Evolutionary conservation across 371 early-diverging fungal genomes (phyloP).

Genomic region (Mucor saturninus): DNA sequence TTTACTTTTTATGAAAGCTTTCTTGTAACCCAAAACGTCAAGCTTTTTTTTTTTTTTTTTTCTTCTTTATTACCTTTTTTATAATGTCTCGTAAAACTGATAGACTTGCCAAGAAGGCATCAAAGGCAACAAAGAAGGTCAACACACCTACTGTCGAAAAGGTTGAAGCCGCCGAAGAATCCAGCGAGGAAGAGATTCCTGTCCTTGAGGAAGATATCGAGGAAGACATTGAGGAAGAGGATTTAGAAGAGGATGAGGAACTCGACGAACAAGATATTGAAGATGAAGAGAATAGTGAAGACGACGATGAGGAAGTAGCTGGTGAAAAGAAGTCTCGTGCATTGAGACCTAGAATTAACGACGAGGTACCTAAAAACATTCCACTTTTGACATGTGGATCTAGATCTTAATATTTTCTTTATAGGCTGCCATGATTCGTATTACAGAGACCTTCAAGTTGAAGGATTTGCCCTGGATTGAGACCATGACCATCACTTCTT

Average conservation of each 20-base stretch:
- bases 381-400: background rate
- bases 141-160: conserved; percentile 15
- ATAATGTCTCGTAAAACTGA: conserved; percentile 35
- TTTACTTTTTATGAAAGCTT: conserved; percentile 6
- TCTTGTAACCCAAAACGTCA: conserved; percentile 7
- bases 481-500: conserved; percentile 73
- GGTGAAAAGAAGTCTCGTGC: conserved; percentile 28
- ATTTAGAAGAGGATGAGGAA: conserved; percentile 23
- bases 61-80: background rate
- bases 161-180: conserved; percentile 9
- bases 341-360: conserved; percentile 43
- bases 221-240: conserved; percentile 22
- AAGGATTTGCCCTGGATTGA: conserved; percentile 83
- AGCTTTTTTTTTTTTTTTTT: conserved; percentile 16
- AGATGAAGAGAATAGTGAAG: conserved; percentile 15
- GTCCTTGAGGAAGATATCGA: conserved; percentile 8
- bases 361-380: conserved; percentile 25
- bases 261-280: conserved; percentile 19
- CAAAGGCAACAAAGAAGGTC: conserved; percentile 22
- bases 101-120: conserved; percentile 29
- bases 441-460: conserved; percentile 71
- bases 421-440: conserved; percentile 64
- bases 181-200: conserved; percentile 16
- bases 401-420: background rate
- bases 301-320: conserved; percentile 27